Evolutionary conservation across 2,329 filamentous ascomycete species (phyloP).

Genomic region (Nannizziopsis barbatae): DNA sequence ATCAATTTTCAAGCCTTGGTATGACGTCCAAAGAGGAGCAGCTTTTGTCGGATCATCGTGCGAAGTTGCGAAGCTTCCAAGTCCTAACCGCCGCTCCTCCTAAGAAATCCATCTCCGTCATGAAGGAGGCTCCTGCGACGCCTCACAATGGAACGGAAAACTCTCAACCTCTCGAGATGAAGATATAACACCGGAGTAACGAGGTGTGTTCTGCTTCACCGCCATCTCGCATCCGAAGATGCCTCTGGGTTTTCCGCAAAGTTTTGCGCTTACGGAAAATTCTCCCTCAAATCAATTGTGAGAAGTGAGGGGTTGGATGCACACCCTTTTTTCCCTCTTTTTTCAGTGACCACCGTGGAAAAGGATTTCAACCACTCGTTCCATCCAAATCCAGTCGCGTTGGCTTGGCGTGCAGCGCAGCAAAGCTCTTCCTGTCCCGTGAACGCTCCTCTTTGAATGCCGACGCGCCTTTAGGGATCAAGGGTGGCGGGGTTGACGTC

Average conservation of each 20-base stretch:
- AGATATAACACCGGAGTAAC: no score
- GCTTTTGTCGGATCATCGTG: neutral
- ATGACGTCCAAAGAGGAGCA: constrained; percentile 1
- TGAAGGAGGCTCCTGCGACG: no score
- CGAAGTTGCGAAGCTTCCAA: neutral
- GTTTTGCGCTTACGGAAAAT: no score
- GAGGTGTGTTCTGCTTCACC: no score
- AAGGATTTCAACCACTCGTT: constrained; percentile 2
- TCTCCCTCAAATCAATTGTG: no score
- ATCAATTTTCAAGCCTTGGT: constrained; percentile 2
- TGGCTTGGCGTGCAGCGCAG: constrained; percentile 5
- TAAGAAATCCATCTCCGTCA: no score
- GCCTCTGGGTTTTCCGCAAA: no score
- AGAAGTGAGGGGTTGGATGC: neutral
- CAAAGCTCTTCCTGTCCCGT: neutral
- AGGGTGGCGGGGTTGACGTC: no score
- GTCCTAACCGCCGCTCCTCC: no score
- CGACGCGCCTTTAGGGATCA: neutral
- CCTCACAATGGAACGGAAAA: no score
- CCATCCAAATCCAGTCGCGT: neutral
- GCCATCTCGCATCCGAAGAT: no score
- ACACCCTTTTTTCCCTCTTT: neutral
- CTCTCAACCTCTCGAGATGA: no score
- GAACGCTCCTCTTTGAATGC: neutral
- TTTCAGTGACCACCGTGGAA: neutral